phyloP scores from a whole-genome alignment of 352 stramenopile species.

The Chrysophaeum taylorii region DNA sequence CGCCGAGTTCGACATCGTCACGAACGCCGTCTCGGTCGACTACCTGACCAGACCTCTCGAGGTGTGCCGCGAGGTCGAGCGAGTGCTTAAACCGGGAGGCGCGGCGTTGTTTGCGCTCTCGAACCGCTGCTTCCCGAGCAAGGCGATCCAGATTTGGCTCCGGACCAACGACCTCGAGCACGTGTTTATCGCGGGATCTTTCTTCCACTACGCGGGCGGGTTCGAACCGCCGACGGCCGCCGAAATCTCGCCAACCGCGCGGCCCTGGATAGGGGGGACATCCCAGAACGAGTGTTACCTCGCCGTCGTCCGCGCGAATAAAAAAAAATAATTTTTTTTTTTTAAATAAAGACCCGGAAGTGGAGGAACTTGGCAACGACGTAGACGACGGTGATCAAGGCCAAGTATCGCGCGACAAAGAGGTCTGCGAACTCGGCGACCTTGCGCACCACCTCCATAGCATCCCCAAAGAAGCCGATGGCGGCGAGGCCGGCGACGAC shows the following conservation, averaged over 20 bases:
- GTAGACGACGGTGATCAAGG: slow-evolving; percentile 50
- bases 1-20: slow-evolving; percentile 58
- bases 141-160: slow-evolving; percentile 61
- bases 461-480: neutral
- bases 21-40: slow-evolving; percentile 62
- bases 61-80: slow-evolving; percentile 57
- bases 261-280: neutral
- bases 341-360: slow-evolving; percentile 65
- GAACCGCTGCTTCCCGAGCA: slow-evolving; percentile 59
- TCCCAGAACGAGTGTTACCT: slow-evolving; percentile 8
- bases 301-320: neutral
- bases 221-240: slow-evolving; percentile 52
- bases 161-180: slow-evolving; percentile 67
- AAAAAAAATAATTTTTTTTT: slow-evolving; percentile 8
- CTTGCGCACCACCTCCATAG: slow-evolving; percentile 34
- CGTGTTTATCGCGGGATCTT: slow-evolving; percentile 62
- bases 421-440: slow-evolving; percentile 50
- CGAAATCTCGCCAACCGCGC: slow-evolving; percentile 57
- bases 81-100: slow-evolving; percentile 57
- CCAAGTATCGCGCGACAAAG: slow-evolving; percentile 53
- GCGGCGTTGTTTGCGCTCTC: slow-evolving; percentile 57
- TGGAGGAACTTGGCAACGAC: slow-evolving; percentile 59
- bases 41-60: slow-evolving; percentile 58
- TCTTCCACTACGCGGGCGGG: slow-evolving; percentile 58
- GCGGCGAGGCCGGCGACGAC: neutral